Evolutionary conservation across 306 rosid genomes (phyloP).

Genomic region (Gynostemma pentaphyllum): DNA sequence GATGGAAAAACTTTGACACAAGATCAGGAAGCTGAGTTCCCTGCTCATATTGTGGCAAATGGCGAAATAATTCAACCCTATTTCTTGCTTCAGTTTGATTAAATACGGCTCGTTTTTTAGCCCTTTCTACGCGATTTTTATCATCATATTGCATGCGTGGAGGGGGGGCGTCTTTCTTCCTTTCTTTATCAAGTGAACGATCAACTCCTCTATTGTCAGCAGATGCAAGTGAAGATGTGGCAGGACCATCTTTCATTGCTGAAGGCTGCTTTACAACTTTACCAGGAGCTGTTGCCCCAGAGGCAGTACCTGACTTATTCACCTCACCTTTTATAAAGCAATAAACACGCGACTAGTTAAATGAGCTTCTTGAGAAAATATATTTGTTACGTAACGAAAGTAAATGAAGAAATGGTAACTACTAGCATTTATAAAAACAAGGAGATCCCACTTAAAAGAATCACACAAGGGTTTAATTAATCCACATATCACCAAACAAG

Average conservation of each 20-base stretch:
- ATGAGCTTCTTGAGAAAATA: too few relatives aligned
- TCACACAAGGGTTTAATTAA: too few relatives aligned
- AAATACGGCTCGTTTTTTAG: constrained; percentile 56
- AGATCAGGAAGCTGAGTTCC: constrained; percentile 59
- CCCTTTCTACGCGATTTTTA: constrained; percentile 50
- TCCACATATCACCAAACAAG: too few relatives aligned
- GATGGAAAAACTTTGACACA: constrained; percentile 52
- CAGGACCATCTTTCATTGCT: constrained; percentile 35
- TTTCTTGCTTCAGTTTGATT: constrained; percentile 65
- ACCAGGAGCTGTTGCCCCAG: not conserved
- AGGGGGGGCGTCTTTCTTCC: constrained; percentile 67
- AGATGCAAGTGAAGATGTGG: constrained; percentile 18
- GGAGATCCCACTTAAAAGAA: too few relatives aligned
- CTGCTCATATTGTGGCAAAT: constrained; percentile 75
- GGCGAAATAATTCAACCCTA: constrained; percentile 66
- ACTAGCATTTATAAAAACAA: too few relatives aligned
- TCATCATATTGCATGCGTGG: constrained; percentile 76
- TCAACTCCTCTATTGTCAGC: constrained; percentile 45
- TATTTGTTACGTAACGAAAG: too few relatives aligned
- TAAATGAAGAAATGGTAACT: too few relatives aligned
- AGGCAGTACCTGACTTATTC: constrained; percentile 22
- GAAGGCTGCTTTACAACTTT: constrained; percentile 40
- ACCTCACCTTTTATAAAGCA: constrained; percentile 23
- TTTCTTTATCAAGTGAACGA: constrained; percentile 49
- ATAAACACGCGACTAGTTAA: not conserved